Evolutionary conservation across 768 basidiomycete species (phyloP).

Genomic region (Boletus coccyginus): DNA sequence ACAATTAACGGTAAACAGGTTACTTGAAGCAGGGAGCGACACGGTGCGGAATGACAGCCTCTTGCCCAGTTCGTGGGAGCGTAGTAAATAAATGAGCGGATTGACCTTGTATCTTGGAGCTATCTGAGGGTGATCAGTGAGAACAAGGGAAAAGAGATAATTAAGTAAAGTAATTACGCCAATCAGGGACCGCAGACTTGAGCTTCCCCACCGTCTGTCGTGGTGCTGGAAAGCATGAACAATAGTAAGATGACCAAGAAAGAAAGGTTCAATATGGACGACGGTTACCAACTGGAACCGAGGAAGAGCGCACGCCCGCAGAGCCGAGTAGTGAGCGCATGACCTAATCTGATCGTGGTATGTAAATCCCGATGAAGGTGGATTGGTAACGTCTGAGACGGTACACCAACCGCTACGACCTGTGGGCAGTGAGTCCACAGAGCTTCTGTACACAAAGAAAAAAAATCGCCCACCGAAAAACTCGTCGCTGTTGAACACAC

Average conservation of each 20-base stretch:
- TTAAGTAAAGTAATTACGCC: constrained; percentile 19
- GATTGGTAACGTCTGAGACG: constrained; percentile 37
- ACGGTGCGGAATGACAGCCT: constrained; percentile 41
- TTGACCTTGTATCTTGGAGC: constrained; percentile 18
- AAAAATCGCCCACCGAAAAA: constrained; percentile 15
- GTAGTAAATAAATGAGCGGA: constrained; percentile 41
- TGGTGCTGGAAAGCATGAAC: constrained; percentile 40
- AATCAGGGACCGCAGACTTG: constrained; percentile 32
- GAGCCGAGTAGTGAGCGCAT: not conserved
- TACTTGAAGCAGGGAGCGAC: constrained; percentile 43
- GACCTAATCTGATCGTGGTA: not conserved
- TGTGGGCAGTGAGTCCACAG: not conserved
- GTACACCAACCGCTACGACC: constrained; percentile 21
- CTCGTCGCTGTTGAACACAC: constrained; percentile 30
- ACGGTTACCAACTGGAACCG: constrained; percentile 52
- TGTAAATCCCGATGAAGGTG: constrained; percentile 44
- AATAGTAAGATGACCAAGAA: constrained; percentile 22
- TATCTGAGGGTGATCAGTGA: constrained; percentile 2
- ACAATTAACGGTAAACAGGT: constrained; percentile 54
- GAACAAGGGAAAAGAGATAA: not conserved
- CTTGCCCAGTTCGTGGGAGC: constrained; percentile 48
- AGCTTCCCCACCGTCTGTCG: constrained; percentile 25
- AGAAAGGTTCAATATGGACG: constrained; percentile 48
- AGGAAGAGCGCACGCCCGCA: constrained; percentile 41
- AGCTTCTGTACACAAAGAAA: not conserved